phyloP scores from a whole-genome alignment of 2,329 filamentous ascomycete genomes.

The Eutypa lata region DNA sequence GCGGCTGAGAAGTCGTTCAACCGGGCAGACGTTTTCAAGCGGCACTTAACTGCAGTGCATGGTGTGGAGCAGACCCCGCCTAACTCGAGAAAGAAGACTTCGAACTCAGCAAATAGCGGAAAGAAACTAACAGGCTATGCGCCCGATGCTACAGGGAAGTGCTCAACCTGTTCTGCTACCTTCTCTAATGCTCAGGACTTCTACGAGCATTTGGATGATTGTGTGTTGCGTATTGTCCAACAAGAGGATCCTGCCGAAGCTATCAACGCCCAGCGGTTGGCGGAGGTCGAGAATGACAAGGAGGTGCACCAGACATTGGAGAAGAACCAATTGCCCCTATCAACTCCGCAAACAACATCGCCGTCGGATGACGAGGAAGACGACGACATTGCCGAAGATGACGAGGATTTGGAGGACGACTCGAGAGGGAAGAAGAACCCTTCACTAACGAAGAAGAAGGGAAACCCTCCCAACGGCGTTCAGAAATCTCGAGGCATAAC shows the following conservation, averaged over 20 bases:
- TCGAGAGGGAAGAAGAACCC: constrained; percentile 47
- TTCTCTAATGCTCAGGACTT: constrained; percentile 96
- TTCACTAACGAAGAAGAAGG: constrained; percentile 57
- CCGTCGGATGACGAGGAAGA: constrained; percentile 49
- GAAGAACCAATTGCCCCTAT: constrained; percentile 57
- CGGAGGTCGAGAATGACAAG: constrained; percentile 62
- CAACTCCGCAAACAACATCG: constrained; percentile 32
- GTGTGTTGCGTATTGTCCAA: constrained; percentile 68
- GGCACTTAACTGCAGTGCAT: constrained; percentile 89
- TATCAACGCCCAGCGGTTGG: constrained; percentile 64
- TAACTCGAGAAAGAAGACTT: constrained; percentile 71
- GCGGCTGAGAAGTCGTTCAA: constrained; percentile 94
- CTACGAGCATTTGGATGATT: constrained; percentile 91
- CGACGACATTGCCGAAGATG: constrained; percentile 54
- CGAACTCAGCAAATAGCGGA: constrained; percentile 35
- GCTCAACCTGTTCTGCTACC: constrained; percentile 87
- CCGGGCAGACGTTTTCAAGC: constrained; percentile 93
- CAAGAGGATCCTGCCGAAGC: constrained; percentile 68
- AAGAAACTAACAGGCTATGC: constrained; percentile 71
- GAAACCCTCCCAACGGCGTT: constrained; percentile 53
- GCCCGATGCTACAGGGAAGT: constrained; percentile 83
- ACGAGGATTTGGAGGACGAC: constrained; percentile 60
- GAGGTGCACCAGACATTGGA: constrained; percentile 61
- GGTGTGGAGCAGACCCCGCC: constrained; percentile 91
- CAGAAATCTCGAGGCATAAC: constrained; percentile 72